These are phyloP conservation scores for Trypethelium eluteriae DNA, from an alignment of 495 filamentous ascomycete species.

Conservation along the genomic window DNA sequence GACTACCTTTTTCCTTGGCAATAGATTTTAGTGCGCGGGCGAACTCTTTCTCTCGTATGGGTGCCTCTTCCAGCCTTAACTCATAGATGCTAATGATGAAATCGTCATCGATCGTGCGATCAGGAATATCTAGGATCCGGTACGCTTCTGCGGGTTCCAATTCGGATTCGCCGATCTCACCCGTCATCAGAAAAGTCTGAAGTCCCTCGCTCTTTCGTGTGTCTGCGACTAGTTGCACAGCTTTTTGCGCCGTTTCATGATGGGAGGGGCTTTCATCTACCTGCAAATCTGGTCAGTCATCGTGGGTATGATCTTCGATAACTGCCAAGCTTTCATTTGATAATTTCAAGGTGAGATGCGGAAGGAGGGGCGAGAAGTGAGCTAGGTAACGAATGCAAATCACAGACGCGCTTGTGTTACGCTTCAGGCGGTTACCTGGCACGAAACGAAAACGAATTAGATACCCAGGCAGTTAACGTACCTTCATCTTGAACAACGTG, in stretches of 20 bases:
- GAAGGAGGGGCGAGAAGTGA: not conserved
- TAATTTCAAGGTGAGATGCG: too few relatives aligned
- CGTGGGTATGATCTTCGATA: not conserved
- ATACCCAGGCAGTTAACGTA: slow-evolving; percentile 26
- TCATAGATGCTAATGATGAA: slow-evolving; percentile 31
- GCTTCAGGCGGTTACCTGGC: not conserved
- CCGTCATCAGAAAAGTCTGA: slow-evolving; percentile 49
- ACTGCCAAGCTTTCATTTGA: too few relatives aligned
- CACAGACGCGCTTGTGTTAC: not conserved
- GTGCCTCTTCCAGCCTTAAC: not conserved
- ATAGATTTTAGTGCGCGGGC: slow-evolving; percentile 43
- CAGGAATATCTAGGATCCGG: slow-evolving; percentile 37
- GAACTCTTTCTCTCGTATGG: not conserved
- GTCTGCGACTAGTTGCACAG: slow-evolving; percentile 51
- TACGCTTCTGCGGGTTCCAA: slow-evolving; percentile 56
- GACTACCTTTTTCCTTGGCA: slow-evolving; percentile 43
- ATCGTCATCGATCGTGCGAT: slow-evolving; percentile 17
- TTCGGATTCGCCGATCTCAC: slow-evolving; percentile 43
- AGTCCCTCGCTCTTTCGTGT: slow-evolving; percentile 48
- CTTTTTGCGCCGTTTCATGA: slow-evolving; percentile 45
- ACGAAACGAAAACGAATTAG: not conserved
- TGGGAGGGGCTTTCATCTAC: slow-evolving; percentile 42
- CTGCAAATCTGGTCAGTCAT: slow-evolving; percentile 20
- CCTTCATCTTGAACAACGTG: slow-evolving; percentile 52
- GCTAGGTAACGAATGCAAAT: not conserved